Base-by-base conservation (phyloP, 305 asterid species). In the Coffea humblotiana region DNA sequence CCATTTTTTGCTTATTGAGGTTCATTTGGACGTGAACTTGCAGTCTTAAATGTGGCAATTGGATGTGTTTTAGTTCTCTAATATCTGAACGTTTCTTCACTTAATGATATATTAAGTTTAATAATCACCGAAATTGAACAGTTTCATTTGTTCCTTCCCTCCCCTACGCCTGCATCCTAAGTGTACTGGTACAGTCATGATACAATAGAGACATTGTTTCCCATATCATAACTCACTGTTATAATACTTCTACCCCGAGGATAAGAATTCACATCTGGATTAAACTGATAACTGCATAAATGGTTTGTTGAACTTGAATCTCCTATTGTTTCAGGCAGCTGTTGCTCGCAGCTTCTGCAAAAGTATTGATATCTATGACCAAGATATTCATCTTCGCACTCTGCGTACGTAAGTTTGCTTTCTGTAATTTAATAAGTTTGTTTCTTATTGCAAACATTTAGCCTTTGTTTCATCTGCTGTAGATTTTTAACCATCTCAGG, bases 351-450 rank as follows among this genome's bases (percentile, higher is more conserved):
- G 97, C 88, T 91, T 93, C 78, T 84, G 94, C 84, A 95, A 88
- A 88, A 92, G 91, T 82, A 86, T 95, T 65, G 97, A 95, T 88
- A 69, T 95, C 52, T 95, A 91, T 65, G 98, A 95, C 88, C 99
- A 91, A 84, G 99, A 95, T 86, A 92, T 95, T 90, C 96, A 91
- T 87, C 92, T 95, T 68, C 94, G 96, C 77, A 87, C 96, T 70
- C 84, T 95, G 82, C 93, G 81, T 80, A 85, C 94, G 97, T 91
- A 88, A 91, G 98, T 90, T 81, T 83, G 71, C 40, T 77, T 32
- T 8, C 15, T 75, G 45, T 65, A 67, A 56, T 40, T 32, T 40
- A 21, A 5, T 60, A n/a, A 16, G 12, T 49, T 29, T 54, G 66
- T 25, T 75, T 67, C 71, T 27, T 14, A 43, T 77, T 43, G 27